These are phyloP conservation scores for Scytalidium lignicola DNA, from an alignment of 2,329 filamentous ascomycete species.

Conservation along the genomic window DNA sequence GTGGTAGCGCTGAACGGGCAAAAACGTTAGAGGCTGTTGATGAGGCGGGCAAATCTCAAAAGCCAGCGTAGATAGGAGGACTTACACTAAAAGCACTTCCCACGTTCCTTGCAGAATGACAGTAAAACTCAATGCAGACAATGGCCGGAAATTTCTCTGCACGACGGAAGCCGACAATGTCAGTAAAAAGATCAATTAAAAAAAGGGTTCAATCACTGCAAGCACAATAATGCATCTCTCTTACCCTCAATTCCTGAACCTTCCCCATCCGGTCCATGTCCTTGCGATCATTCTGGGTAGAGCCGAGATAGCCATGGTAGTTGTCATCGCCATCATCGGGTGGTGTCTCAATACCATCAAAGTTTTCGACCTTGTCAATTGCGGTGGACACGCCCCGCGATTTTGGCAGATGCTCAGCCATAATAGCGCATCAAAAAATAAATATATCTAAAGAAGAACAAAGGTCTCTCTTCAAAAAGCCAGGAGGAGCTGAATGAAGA, in stretches of 20 bases:
- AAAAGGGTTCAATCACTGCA: slow-evolving; percentile 26
- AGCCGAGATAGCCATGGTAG: slow-evolving; percentile 1
- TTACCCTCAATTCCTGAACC: slow-evolving; percentile 3
- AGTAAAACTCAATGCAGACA: slow-evolving; percentile 35
- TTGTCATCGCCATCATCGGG: background rate
- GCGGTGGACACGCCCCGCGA: background rate
- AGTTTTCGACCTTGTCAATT: background rate
- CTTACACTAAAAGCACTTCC: slow-evolving; percentile 34
- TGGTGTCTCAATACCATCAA: background rate
- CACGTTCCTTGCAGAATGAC: slow-evolving; percentile 35
- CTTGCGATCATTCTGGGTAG: slow-evolving; percentile 2
- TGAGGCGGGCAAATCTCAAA: too few relatives aligned
- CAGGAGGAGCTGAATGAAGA: too few relatives aligned
- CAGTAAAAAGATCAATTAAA: slow-evolving; percentile 30
- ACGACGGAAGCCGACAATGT: too few relatives aligned
- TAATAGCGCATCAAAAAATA: background rate
- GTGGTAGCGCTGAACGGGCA: slow-evolving; percentile 29
- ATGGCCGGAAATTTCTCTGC: slow-evolving; percentile 34
- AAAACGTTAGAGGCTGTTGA: background rate
- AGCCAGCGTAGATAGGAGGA: too few relatives aligned
- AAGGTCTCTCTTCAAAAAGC: too few relatives aligned
- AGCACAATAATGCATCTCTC: too few relatives aligned
- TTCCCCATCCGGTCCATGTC: slow-evolving; percentile 7
- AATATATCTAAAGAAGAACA: too few relatives aligned
- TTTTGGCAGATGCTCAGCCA: background rate